Conservation (phyloP, 2,329 filamentous ascomycete genomes). For the Coleophoma eucalyptorum region DNA sequence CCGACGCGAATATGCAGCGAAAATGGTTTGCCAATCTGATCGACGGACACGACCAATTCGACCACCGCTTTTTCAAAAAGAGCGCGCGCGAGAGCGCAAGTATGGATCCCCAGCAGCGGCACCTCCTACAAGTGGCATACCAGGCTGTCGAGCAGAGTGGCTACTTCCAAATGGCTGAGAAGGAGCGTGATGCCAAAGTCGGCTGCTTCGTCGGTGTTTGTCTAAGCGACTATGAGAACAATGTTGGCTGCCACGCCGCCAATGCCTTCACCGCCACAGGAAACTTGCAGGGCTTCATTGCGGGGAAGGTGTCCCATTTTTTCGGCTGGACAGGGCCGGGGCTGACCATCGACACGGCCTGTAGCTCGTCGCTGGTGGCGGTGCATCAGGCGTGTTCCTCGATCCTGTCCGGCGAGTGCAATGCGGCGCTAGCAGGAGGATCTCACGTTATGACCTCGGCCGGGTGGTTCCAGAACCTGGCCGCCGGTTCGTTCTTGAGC, state of each 20-base stretch:
- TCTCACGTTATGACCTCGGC: conserved; percentile 13
- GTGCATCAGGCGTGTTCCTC: conserved; percentile 49
- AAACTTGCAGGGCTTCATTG: conserved; percentile 12
- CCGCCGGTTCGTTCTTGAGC: conserved; percentile 7
- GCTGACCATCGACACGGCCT: conserved; percentile 54
- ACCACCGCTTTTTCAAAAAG: conserved; percentile 81
- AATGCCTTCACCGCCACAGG: conserved; percentile 14
- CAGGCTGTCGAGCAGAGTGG: conserved; percentile 74
- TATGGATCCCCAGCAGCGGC: conserved; percentile 74
- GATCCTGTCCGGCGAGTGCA: conserved; percentile 37
- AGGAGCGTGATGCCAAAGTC: conserved; percentile 31
- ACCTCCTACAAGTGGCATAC: conserved; percentile 73
- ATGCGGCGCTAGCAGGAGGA: conserved; percentile 16
- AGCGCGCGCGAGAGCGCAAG: conserved; percentile 73
- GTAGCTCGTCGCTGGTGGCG: conserved; percentile 48
- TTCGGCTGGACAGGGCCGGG: conserved; percentile 36
- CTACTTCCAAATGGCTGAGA: not conserved
- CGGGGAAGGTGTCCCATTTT: conserved; percentile 24
- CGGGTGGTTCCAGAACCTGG: conserved; percentile 2
- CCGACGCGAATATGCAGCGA: conserved; percentile 58
- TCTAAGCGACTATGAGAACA: conserved; percentile 13
- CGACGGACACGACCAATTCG: conserved; percentile 70
- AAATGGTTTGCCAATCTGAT: conserved; percentile 67
- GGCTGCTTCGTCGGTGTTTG: conserved; percentile 13
- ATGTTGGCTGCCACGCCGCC: conserved; percentile 8